Conservation (phyloP, 2,329 filamentous ascomycete genomes). For the Colletotrichum higginsianum region DNA sequence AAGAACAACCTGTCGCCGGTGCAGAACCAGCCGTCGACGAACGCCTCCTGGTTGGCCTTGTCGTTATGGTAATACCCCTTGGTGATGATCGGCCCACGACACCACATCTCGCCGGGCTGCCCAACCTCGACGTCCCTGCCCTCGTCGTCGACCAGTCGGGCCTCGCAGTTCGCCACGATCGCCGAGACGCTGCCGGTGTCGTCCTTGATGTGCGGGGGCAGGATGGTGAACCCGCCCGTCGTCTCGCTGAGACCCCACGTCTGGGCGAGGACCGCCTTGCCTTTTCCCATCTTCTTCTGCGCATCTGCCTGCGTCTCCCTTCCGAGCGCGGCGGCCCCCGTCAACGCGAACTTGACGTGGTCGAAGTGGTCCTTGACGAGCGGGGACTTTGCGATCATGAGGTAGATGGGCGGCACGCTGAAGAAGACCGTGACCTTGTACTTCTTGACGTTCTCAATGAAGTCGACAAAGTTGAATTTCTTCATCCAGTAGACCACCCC, state of each 20-base stretch:
- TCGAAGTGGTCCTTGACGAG: slow-evolving; percentile 70
- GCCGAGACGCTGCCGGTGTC: slow-evolving; percentile 63
- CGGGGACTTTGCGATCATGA: slow-evolving; percentile 71
- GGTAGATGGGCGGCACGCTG: slow-evolving; percentile 73
- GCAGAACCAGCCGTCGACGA: slow-evolving; percentile 77
- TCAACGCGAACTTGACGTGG: slow-evolving; percentile 61
- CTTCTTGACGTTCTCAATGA: slow-evolving; percentile 66
- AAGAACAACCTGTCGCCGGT: slow-evolving; percentile 85
- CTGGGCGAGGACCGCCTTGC: slow-evolving; percentile 61
- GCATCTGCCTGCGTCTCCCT: slow-evolving; percentile 67
- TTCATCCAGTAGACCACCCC: slow-evolving; percentile 74
- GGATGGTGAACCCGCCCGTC: slow-evolving; percentile 62
- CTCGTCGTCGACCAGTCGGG: slow-evolving; percentile 57
- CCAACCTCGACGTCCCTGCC: slow-evolving; percentile 57
- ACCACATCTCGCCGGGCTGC: slow-evolving; percentile 72
- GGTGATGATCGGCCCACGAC: slow-evolving; percentile 80
- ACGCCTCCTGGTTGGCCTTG: slow-evolving; percentile 73
- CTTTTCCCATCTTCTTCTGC: slow-evolving; percentile 61
- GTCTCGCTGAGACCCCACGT: slow-evolving; percentile 74
- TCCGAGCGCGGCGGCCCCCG: slow-evolving; percentile 71
- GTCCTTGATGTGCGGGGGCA: slow-evolving; percentile 57
- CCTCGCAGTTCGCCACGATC: slow-evolving; percentile 55
- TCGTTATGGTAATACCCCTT: slow-evolving; percentile 81
- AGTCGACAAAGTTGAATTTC: slow-evolving; percentile 69
- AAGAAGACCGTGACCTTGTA: slow-evolving; percentile 69